These are phyloP conservation scores for Moniliophthora roreri DNA, from an alignment of 1,284 basidiomycete species.

Conservation along the genomic window DNA sequence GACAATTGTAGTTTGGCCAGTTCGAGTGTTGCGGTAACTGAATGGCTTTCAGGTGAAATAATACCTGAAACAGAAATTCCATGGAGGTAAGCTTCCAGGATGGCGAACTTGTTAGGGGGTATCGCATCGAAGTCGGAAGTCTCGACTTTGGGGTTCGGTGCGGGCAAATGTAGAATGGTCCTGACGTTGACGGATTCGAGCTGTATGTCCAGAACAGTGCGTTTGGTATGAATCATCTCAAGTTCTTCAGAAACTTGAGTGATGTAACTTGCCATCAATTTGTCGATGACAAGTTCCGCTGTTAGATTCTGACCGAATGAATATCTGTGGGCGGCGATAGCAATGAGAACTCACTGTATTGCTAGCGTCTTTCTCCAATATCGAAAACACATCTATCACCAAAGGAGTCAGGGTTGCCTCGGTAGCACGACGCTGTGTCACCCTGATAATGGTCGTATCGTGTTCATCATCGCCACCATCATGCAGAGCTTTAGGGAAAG, in stretches of 20 bases:
- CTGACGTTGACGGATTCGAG: constrained; percentile 32
- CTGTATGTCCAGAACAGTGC: constrained; percentile 32
- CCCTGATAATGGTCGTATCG: constrained; percentile 31
- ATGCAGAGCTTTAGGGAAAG: no score
- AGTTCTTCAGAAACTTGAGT: constrained; percentile 24
- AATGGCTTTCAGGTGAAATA: neutral
- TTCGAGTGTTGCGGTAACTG: neutral
- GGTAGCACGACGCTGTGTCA: constrained; percentile 33
- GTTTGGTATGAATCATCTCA: constrained; percentile 13
- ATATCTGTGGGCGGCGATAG: neutral
- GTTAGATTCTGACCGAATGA: constrained; percentile 31
- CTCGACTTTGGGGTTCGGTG: neutral
- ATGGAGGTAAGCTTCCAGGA: neutral
- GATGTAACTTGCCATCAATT: constrained; percentile 40
- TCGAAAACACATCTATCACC: constrained; percentile 33
- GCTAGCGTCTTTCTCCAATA: constrained; percentile 43
- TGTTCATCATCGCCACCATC: constrained; percentile 17
- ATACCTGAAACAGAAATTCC: constrained; percentile 4
- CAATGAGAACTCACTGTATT: constrained; percentile 34
- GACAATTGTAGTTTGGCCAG: constrained; percentile 3
- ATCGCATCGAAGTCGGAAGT: neutral
- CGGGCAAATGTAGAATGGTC: constrained; percentile 30
- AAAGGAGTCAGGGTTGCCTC: constrained; percentile 47
- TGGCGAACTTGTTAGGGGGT: neutral
- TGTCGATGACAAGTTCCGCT: constrained; percentile 49